phyloP scores from a whole-genome alignment of 2,329 filamentous ascomycete genomes.

The Grosmannia penicillata region DNA sequence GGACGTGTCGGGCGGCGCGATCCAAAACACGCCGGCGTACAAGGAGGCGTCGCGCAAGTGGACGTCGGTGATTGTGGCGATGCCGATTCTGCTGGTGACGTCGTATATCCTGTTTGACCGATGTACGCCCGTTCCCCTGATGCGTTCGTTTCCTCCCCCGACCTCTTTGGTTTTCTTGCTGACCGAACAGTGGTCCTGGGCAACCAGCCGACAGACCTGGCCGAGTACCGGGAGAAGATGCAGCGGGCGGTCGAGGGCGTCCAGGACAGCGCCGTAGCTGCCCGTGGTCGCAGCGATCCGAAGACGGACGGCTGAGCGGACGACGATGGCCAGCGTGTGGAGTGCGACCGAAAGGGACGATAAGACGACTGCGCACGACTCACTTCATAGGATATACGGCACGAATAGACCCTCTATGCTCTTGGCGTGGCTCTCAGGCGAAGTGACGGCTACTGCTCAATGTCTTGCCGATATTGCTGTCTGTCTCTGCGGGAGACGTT shows the following conservation, averaged over 20 bases:
- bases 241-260: constrained; percentile 4
- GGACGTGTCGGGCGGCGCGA: background rate
- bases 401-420: too few species aligned
- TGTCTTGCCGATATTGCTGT: too few species aligned
- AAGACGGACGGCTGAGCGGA: too few species aligned
- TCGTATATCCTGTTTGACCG: constrained; percentile 39
- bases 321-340: too few species aligned
- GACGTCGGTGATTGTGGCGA: constrained; percentile 30
- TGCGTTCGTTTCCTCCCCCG: too few species aligned
- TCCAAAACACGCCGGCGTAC: constrained; percentile 23
- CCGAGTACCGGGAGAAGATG: constrained; percentile 10
- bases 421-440: too few species aligned
- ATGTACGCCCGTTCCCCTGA: too few species aligned
- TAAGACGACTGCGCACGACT: too few species aligned
- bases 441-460: too few species aligned
- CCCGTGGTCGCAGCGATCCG: background rate
- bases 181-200: constrained; percentile 6
- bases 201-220: constrained; percentile 7
- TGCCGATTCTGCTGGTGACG: constrained; percentile 39
- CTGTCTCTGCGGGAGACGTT: too few species aligned
- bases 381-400: too few species aligned
- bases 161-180: background rate
- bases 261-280: background rate
- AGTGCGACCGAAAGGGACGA: too few species aligned
- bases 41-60: constrained; percentile 29